Conservation (phyloP, 1,284 basidiomycete genomes). For the Papiliotrema nemorosa region DNA sequence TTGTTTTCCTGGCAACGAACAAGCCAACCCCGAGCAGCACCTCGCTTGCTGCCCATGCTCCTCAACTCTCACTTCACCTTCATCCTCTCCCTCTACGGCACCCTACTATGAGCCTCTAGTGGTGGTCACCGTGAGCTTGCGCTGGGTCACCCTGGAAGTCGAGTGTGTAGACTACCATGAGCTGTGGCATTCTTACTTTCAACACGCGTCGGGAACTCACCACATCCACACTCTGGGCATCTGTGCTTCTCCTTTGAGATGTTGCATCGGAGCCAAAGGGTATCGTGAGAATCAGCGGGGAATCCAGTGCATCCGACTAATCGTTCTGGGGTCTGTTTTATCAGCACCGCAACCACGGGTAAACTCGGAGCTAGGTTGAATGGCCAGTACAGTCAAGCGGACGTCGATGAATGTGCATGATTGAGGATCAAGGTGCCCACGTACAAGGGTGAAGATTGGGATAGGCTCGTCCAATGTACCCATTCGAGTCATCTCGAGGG, state of each 20-base stretch:
- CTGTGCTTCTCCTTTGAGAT: conserved; percentile 60
- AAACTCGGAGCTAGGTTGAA: too few species aligned
- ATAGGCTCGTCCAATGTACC: conserved; percentile 87
- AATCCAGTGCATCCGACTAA: conserved; percentile 86
- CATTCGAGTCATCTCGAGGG: conserved; percentile 78
- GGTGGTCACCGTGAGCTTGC: conserved; percentile 34
- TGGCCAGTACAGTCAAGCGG: too few species aligned
- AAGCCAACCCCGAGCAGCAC: too few species aligned
- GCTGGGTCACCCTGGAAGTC: conserved; percentile 48
- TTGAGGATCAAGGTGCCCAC: conserved; percentile 43
- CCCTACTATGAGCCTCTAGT: too few species aligned
- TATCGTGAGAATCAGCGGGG: conserved; percentile 87
- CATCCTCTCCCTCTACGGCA: too few species aligned
- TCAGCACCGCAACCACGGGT: conserved; percentile 8
- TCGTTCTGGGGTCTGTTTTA: conserved; percentile 66
- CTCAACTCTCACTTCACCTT: too few species aligned
- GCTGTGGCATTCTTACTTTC: not conserved
- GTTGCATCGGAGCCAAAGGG: conserved; percentile 72
- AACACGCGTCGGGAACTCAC: conserved; percentile 26
- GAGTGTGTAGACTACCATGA: conserved; percentile 38
- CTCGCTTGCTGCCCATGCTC: too few species aligned
- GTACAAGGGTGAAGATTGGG: conserved; percentile 78
- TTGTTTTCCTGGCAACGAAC: too few species aligned
- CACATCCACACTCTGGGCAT: conserved; percentile 79
- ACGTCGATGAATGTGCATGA: not conserved